These are phyloP conservation scores for Puccinia polysora DNA, from an alignment of 1,284 basidiomycete species.

Conservation along the genomic window DNA sequence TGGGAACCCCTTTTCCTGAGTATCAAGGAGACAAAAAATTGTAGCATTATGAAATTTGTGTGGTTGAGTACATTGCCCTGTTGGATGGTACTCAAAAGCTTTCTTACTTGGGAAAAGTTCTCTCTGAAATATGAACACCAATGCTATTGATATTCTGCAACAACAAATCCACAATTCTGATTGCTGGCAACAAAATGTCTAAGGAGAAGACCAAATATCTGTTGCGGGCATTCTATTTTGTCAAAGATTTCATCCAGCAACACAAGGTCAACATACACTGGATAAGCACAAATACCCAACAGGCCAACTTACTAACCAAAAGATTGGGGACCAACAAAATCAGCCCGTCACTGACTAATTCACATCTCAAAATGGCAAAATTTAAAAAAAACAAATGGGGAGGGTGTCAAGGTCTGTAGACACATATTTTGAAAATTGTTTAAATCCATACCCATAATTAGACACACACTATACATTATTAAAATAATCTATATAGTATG, in stretches of 20 bases:
- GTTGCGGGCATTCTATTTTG: background rate
- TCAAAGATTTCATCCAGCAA: background rate
- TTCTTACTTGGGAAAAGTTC: background rate
- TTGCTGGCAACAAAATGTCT: background rate
- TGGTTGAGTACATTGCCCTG: background rate
- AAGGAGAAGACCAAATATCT: background rate
- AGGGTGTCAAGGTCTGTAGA: no score
- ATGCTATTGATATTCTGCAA: background rate
- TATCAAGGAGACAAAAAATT: background rate
- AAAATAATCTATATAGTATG: no score
- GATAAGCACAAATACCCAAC: background rate
- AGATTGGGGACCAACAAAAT: background rate
- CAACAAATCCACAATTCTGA: background rate
- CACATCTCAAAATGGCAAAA: no score
- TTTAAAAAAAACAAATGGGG: no score
- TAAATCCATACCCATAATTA: no score
- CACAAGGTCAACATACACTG: background rate
- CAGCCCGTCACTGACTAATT: no score
- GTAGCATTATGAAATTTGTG: background rate
- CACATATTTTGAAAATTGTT: no score
- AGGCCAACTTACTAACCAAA: background rate
- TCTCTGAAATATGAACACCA: background rate
- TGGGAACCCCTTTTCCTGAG: background rate
- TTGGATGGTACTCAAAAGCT: background rate
- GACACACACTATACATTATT: no score